Evolutionary conservation across 2,329 filamentous ascomycete genomes (phyloP), one percentile per base, ranked within the genome.

Genomic region (Alternaria ethzedia): DNA sequence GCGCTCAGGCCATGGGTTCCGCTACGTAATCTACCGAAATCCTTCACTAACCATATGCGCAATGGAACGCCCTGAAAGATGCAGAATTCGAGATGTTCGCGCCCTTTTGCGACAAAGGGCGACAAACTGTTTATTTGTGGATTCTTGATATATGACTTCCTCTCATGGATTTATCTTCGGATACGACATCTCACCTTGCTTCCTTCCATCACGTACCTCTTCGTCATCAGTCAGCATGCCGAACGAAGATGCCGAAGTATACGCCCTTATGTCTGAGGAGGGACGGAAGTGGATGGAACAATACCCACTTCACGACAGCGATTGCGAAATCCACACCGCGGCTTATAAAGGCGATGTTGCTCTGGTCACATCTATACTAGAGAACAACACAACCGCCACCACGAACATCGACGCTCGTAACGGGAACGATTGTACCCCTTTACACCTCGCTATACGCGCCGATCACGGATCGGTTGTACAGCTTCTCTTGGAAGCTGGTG

Each of bases 401-500:
- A n/a, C 21, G 13, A 23, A 50, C 28, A 20, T 57, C 13, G 41
- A 57, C 36, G 30, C 45, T 9, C 44, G 55, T 2, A 57, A 45
- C 28, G 11, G 36, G 10, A 13, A 46, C 26, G 4, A 49, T 2
- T 25, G 5, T 26, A 57, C 55, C 13, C 55, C 45, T 13, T 45
- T 57, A n/a, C 44, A 57, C 21, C 55, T 57, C 20, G 44, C 55
- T n/a, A 57, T 57, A 46, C 20, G 28, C 8, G 55, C 17, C 5
- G 28, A 57, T 20, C 44, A 49, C 23, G 30, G 17, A 49, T 21
- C 30, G 21, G 36, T 32, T 20, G 44, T 49, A n/a, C 20, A 28
- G 1, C 47, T 43, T 49, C 20, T 57, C 13, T 36, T 36, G 32
- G 32, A 36, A 36, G 32, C 32, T n/a, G 32, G 32, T 36, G 0